Evolutionary conservation across 768 basidiomycete species (phyloP).

Genomic region (Amyloporia xantha): DNA sequence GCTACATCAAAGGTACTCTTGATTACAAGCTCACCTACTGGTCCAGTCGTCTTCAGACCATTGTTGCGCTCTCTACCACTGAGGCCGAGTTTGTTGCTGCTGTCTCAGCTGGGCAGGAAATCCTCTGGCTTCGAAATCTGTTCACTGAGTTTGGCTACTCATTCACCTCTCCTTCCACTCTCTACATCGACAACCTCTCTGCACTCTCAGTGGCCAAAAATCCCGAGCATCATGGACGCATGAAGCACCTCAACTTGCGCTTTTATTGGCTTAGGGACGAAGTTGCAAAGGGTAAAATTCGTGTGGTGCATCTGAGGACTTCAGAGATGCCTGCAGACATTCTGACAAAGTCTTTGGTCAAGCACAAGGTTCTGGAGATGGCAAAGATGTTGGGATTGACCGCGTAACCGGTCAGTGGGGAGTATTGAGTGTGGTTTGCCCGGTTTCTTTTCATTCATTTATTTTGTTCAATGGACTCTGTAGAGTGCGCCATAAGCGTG

Average conservation of each 20-base stretch:
- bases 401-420: slow-evolving; percentile 10
- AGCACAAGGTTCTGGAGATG: slow-evolving; percentile 1
- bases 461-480: no score
- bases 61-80: slow-evolving; percentile 33
- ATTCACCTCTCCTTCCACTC: slow-evolving; percentile 15
- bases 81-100: slow-evolving; percentile 37
- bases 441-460: no score
- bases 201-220: slow-evolving; percentile 26
- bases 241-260: slow-evolving; percentile 33
- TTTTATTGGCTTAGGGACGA: slow-evolving; percentile 29
- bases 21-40: slow-evolving; percentile 27
- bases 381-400: not conserved
- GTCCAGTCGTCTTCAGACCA: slow-evolving; percentile 30
- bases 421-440: no score
- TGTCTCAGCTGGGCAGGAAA: slow-evolving; percentile 25
- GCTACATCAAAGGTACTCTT: slow-evolving; percentile 31
- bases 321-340: slow-evolving; percentile 27
- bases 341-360: slow-evolving; percentile 27
- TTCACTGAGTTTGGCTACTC: slow-evolving; percentile 23
- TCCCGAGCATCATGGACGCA: slow-evolving; percentile 23
- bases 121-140: slow-evolving; percentile 27
- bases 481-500: no score
- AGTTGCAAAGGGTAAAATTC: slow-evolving; percentile 10
- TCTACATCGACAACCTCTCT: slow-evolving; percentile 33
- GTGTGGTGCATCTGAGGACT: slow-evolving; percentile 14